Evolutionary conservation across 345 rosid species (phyloP), one percentile per base, ranked within the genome.

Genomic region (Barbarea vulgaris): DNA sequence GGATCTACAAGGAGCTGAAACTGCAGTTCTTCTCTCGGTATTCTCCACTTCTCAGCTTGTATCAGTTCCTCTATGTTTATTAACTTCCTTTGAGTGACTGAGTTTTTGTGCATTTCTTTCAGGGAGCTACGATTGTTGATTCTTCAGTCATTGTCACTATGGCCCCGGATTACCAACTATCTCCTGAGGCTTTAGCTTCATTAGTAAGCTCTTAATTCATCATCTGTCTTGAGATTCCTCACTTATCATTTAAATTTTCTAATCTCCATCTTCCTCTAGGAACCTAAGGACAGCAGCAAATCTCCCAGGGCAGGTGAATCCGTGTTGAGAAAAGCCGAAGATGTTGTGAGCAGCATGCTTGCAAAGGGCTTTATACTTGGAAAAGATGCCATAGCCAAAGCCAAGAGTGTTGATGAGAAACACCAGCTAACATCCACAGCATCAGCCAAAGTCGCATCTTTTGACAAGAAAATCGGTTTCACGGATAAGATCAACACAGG

Each of bases 121-220:
- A 92, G 99, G 97, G 97, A 81, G 97, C 98, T 56, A 92, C 93
- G 0, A 95, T 95, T 53, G 96, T 90, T 68, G 96, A 90, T 87
- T 80, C 86, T 74, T 75, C 98, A 1, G 96, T 95, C 60, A 79
- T 37, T 64, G 85, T 95, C 37, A 64, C 87, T 19, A 78, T 77
- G 76, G 96, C 86, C 69, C 96, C 90, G 0, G 97, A 88, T 57
- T 95, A 95, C 60, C 67, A 85, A 77, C 84, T 95, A 54, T 96
- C 99, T 69, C 93, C 92, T 25, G 90, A 81, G 63, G 94, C 93
- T 60, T 84, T 80, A 44, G 83, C 81, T 44, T 82, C 85, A 15
- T 64, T 83, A 4, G 97, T 95, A 82, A 87, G 90, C 69, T 34
- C 41, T 46, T 17, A 11, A 67, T 27, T 33, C 59, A 52, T 67